These are phyloP conservation scores for Seiridium cupressi DNA, from an alignment of 2,329 filamentous ascomycete species.

Conservation along the genomic window DNA sequence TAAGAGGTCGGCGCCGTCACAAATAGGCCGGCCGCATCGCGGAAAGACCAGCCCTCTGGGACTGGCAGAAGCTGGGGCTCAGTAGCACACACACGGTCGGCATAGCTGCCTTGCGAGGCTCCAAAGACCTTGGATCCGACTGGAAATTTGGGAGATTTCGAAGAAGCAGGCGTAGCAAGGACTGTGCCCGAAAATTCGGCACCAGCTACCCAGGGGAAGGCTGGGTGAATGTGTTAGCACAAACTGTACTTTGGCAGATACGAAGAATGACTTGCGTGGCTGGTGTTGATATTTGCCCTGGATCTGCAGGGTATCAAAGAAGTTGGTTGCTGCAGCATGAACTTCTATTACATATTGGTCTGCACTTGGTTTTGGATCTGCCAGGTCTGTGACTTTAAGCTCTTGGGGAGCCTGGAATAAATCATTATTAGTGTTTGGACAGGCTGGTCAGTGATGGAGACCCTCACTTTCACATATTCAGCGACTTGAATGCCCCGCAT, in stretches of 20 bases:
- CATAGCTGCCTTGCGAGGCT: conserved; percentile 81
- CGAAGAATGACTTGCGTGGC: conserved; percentile 49
- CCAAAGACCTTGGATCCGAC: conserved; percentile 85
- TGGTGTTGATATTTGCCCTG: conserved; percentile 95
- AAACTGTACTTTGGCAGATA: not conserved
- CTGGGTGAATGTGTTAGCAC: conserved; percentile 24
- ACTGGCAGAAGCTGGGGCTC: conserved; percentile 72
- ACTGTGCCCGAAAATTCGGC: conserved; percentile 84
- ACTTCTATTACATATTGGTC: conserved; percentile 85
- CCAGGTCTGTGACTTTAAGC: conserved; percentile 71
- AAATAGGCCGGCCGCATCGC: conserved; percentile 84
- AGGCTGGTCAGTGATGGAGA: not conserved
- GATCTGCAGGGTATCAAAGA: conserved; percentile 95
- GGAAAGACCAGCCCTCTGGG: conserved; percentile 77
- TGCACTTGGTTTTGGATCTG: conserved; percentile 68
- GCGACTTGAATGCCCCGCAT: conserved; percentile 77
- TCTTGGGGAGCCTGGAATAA: conserved; percentile 67
- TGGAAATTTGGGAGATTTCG: conserved; percentile 58
- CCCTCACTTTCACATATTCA: conserved; percentile 69
- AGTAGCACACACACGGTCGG: conserved; percentile 66
- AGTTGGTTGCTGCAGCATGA: conserved; percentile 86
- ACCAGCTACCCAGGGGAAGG: conserved; percentile 84
- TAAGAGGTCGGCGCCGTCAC: conserved; percentile 92
- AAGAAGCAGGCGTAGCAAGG: conserved; percentile 58
- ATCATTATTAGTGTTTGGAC: not conserved